Evolutionary conservation across 1,284 basidiomycete species (phyloP).

Genomic region (Microbotryum lychnidis-dioicae): DNA sequence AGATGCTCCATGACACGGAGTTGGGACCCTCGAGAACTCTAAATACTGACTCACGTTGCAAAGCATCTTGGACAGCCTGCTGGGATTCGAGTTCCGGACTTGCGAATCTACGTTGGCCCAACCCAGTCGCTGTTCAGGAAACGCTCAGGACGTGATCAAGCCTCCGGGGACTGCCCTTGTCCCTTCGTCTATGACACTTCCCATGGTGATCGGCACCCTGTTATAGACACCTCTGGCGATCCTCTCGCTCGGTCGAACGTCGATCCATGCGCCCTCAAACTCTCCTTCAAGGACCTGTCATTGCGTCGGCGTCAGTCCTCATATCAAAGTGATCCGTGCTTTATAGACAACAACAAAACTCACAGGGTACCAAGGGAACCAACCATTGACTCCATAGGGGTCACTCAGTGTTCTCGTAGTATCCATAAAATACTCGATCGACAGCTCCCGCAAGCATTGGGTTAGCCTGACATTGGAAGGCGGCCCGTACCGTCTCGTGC

Average conservation of each 20-base stretch:
- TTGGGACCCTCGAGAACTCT: background rate
- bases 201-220: slow-evolving; percentile 24
- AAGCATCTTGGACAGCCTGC: slow-evolving; percentile 10
- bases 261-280: slow-evolving; percentile 24
- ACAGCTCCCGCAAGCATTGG: slow-evolving; percentile 11
- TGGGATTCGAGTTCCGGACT: background rate
- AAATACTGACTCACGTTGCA: slow-evolving; percentile 10
- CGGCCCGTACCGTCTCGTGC: slow-evolving; percentile 14
- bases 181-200: slow-evolving; percentile 21
- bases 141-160: background rate
- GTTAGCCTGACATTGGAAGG: slow-evolving; percentile 21
- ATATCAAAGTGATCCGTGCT: too few relatives aligned
- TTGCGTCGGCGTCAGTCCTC: too few relatives aligned
- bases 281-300: slow-evolving; percentile 10
- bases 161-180: slow-evolving; percentile 10
- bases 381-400: slow-evolving; percentile 12
- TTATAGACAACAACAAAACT: too few relatives aligned
- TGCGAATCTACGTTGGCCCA: slow-evolving; percentile 3
- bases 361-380: slow-evolving; percentile 29
- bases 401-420: slow-evolving; percentile 11
- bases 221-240: slow-evolving; percentile 19
- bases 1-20: background rate
- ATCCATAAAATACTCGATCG: slow-evolving; percentile 7
- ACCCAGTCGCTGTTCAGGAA: background rate
- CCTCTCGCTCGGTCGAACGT: slow-evolving; percentile 18